Percentiles rank a stretch among this genome's conserved stretches.
These are phyloP conservation scores for Metschnikowia kofuensis DNA, from an alignment of 805 yeast species.

Conservation along the genomic window DNA sequence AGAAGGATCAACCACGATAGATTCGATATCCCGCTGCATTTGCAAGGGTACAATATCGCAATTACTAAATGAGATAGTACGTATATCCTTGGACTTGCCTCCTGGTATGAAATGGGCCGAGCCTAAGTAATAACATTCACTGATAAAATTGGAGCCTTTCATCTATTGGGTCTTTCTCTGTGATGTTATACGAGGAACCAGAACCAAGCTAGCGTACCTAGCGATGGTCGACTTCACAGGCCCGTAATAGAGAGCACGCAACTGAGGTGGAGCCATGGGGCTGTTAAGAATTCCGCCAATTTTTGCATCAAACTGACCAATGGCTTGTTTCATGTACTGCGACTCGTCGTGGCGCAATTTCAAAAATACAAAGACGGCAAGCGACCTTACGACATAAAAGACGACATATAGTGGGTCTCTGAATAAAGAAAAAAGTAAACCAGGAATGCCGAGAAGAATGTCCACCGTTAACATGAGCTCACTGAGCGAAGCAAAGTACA, in stretches of 20 bases:
- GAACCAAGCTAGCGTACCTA: conserved; percentile 22
- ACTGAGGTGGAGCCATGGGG: conserved; percentile 14
- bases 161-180: conserved; percentile 15
- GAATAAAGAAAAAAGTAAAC: conserved; percentile 22
- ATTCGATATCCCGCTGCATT: too few species aligned
- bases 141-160: too few species aligned
- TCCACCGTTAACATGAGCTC: conserved; percentile 31
- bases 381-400: conserved; percentile 32
- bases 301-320: conserved; percentile 45
- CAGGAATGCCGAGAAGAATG: conserved; percentile 25
- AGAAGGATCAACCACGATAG: too few species aligned
- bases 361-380: conserved; percentile 29
- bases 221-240: conserved; percentile 19
- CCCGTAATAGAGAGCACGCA: conserved; percentile 18
- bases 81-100: too few species aligned
- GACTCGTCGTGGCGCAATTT: conserved; percentile 35
- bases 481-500: conserved; percentile 36
- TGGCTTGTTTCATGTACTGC: conserved; percentile 34
- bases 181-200: conserved; percentile 17
- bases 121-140: too few species aligned
- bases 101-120: too few species aligned
- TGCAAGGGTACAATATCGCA: too few species aligned
- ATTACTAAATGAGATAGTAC: too few species aligned
- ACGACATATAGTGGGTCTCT: conserved; percentile 26
- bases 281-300: conserved; percentile 26